Percentiles rank a stretch among this genome's conserved stretches.
These are phyloP conservation scores for Hordeum pubiflorum DNA, from an alignment of 202 grass and related monocot species.

Conservation along the genomic window DNA sequence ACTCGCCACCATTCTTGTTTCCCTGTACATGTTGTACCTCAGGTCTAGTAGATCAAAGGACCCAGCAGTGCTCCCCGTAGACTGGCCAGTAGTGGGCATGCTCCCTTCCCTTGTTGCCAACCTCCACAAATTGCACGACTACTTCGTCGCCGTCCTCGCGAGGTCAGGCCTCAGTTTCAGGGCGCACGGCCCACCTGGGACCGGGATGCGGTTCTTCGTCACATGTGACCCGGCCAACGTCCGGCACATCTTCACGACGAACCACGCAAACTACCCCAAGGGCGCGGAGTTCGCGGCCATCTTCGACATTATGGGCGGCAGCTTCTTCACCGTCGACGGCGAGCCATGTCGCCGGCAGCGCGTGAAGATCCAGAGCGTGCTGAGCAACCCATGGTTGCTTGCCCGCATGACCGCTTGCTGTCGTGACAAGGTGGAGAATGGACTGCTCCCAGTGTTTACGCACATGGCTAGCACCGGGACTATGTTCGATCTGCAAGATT, in stretches of 20 bases:
- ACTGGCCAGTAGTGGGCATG: background rate
- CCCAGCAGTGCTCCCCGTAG: background rate
- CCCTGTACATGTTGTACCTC: background rate
- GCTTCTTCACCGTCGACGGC: conserved; percentile 31
- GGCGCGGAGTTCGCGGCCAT: conserved; percentile 26
- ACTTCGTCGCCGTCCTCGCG: background rate
- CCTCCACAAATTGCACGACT: background rate
- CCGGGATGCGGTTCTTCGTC: background rate
- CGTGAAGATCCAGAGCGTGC: background rate
- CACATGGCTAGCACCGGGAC: background rate
- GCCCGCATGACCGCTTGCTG: background rate
- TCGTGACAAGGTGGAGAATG: conserved; percentile 17
- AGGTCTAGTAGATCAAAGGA: background rate
- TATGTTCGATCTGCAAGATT: conserved; percentile 25
- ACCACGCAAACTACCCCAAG: conserved; percentile 33
- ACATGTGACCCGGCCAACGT: conserved; percentile 17
- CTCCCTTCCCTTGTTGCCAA: background rate
- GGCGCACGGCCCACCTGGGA: background rate
- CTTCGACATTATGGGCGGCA: conserved; percentile 34
- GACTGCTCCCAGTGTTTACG: conserved; percentile 25
- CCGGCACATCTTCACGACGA: conserved; percentile 14
- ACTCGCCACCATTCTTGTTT: background rate
- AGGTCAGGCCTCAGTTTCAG: background rate
- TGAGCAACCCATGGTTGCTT: background rate
- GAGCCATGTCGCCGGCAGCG: conserved; percentile 17